Evolutionary conservation across 148 eudicot species (phyloP), one percentile per base, ranked within the genome.

Genomic region (Amaranthus cruentus): DNA sequence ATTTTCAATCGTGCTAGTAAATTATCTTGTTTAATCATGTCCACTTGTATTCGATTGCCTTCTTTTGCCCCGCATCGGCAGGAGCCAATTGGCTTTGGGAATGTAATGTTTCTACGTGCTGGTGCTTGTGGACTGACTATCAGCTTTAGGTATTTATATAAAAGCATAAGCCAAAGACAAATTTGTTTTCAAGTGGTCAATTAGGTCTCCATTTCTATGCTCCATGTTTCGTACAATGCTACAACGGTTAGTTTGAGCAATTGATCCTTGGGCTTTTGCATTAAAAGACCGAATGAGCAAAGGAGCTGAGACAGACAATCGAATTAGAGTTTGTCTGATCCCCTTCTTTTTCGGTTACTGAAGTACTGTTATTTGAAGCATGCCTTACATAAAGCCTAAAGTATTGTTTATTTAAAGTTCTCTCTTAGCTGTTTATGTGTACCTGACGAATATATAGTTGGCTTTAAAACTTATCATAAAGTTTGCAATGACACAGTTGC

Each of bases 401-500:
- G 38, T 28, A 28, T 28, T 28, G 38, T 28, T 0, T 13, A 7
- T 14, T 28, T 28, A 28, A 28, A 28, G 38, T 28, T 62, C 6
- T 51, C 9, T 49, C 11, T 9, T 62, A 44, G 53, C 18, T 72
- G 52, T 51, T 49, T 15, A 43, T n/a, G 50, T 28, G 12, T 15
- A 11, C 5, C 11, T 51, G 50, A 6, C 60, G n/a, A 9, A 9
- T 38, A 7, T 7, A 18, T 58, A 7, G 47, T 10, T 49, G 38
- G 47, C 46, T 46, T 10, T 0, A 28, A 56, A 64, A 70, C 83
- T 87, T 71, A 81, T 42, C 55, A 66, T 61, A 59, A 73, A 62
- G 49, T 49, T 79, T 78, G 59, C 51, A 44, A 73, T 81, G 80
- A 44, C 75, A 74, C 97, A 95, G 99, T 71, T 90, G 97, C 82